Base-by-base conservation (phyloP, 495 filamentous ascomycete species). In the Pyrenula massariospora region DNA sequence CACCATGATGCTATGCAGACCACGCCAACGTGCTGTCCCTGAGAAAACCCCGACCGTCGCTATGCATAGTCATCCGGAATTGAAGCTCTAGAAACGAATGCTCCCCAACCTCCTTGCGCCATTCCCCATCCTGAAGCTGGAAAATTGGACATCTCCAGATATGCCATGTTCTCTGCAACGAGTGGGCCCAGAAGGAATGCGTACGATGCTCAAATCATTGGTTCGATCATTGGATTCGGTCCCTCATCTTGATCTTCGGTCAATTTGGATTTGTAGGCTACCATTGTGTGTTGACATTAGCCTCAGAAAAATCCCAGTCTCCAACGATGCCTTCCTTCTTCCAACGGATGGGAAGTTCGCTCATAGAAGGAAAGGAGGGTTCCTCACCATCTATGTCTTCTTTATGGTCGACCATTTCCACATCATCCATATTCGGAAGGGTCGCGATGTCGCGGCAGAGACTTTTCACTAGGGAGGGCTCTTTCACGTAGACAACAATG, bases 401-500 rank as follows among this genome's bases (percentile, higher is more conserved):
- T 8, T 19, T 19, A 10, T 52, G 8, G 50, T 52, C 50, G 5
- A 10, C 22, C 50, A 52, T 52, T 19, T 52, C 50, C 19, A 52
- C 22, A 24, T 52, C 50, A 5, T 42, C 31, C 8, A 42, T 15
- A 15, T 5, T 20, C 50, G 8, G 19, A 8, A 52, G 50, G 20
- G 22, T 10, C 8, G n/a, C 25, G 25, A 78, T 61, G 24, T 77
- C 66, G 25, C 83, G 74, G 59, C 72, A 76, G 24, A 86, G 73
- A 1, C 82, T 75, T 55, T 85, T 76, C 31, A 88, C 85, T 1
- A 89, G 63, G 57, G 79, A 69, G 5, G 75, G 65, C 22, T 85
- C 84, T 42, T 79, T 76, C 19, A 96, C 84, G 62, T 94, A 96
- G 15, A 91, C 88, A 20, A 96, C 79, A 66, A 91, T 94, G 63